A percentile compares a stretch with the other conserved stretches of the same genome.
Evolutionary conservation across 176 grass and related monocot species (phyloP).

Genomic region (Triticum timopheevii): DNA sequence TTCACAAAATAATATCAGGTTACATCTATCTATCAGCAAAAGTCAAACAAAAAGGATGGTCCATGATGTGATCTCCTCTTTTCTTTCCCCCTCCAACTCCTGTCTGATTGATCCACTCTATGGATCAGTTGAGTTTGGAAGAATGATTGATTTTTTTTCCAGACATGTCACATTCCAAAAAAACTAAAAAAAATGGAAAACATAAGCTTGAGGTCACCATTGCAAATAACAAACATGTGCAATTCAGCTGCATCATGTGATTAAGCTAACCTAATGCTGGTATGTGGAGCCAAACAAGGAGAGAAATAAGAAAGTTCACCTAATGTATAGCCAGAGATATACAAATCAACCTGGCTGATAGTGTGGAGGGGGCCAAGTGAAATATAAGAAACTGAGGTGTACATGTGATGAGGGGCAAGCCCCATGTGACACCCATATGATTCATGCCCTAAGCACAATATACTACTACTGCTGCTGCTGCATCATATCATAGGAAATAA

Average conservation of each 20-base stretch:
- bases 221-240: not conserved
- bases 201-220: not conserved
- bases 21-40: not conserved
- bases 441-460: conserved; percentile 27
- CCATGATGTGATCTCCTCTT: not conserved
- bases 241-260: conserved; percentile 14
- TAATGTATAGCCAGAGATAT: not conserved
- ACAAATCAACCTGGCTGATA: not conserved
- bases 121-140: not conserved
- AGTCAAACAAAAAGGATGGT: conserved; percentile 24
- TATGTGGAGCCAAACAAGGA: not conserved
- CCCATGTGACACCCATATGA: conserved; percentile 54
- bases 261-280: conserved; percentile 28
- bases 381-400: conserved; percentile 25
- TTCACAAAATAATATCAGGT: not conserved
- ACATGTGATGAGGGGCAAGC: conserved; percentile 44
- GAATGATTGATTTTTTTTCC: not conserved
- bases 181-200: not conserved
- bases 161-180: not conserved
- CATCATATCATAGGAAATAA: conserved; percentile 13
- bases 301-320: not conserved
- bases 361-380: conserved; percentile 38
- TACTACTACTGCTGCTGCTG: not conserved
- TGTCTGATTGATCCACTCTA: not conserved
- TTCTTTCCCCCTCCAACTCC: not conserved